These are phyloP conservation scores for Saprolegnia parasitica DNA, from an alignment of 352 stramenopile species.

Conservation along the genomic window DNA sequence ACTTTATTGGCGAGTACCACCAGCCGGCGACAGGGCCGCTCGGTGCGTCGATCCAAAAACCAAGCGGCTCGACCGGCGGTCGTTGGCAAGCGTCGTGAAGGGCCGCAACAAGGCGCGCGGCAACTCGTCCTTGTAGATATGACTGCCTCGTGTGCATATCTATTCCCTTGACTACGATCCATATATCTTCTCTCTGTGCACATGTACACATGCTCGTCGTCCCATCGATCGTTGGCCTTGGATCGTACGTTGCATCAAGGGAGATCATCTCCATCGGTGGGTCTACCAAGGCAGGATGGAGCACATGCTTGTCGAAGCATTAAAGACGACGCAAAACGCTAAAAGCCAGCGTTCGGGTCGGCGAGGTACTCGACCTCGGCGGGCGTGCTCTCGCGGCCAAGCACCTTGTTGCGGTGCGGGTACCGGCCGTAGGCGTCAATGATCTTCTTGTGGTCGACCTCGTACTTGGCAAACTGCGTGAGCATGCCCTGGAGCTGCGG, in stretches of 20 bases:
- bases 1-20: conserved; percentile 76
- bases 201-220: no score
- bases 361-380: conserved; percentile 48
- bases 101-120: conserved; percentile 53
- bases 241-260: no score
- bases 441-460: conserved; percentile 39
- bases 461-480: conserved; percentile 30
- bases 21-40: conserved; percentile 49
- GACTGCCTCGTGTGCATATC: not conserved
- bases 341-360: conserved; percentile 30
- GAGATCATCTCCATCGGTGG: no score
- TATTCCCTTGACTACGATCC: not conserved
- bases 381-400: conserved; percentile 38
- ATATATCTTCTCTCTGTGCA: not conserved
- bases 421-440: conserved; percentile 57
- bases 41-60: conserved; percentile 70
- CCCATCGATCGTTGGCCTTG: no score
- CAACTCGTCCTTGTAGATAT: conserved; percentile 8
- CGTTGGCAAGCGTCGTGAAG: conserved; percentile 61
- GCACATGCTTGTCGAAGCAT: not conserved
- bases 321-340: not conserved
- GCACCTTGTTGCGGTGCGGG: conserved; percentile 48
- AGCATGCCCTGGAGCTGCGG: not conserved
- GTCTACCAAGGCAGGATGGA: no score
- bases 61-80: conserved; percentile 69